Evolutionary conservation across 1,284 basidiomycete species (phyloP).

Genomic region (Tilletia indica): DNA sequence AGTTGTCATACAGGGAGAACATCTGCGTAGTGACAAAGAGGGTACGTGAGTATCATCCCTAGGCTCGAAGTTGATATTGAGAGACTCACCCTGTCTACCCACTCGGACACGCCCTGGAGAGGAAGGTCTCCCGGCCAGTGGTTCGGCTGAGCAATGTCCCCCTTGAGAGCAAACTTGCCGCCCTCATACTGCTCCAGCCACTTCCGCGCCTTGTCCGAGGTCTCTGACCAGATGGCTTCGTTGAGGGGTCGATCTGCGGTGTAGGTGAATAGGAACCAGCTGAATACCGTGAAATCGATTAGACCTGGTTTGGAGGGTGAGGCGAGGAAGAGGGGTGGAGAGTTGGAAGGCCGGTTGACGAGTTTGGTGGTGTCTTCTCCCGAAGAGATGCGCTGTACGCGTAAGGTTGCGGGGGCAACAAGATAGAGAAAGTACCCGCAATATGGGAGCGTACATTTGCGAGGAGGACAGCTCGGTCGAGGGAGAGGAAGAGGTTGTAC

Average conservation of each 20-base stretch:
- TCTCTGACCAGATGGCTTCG: constrained; percentile 7
- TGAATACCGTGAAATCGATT: constrained; percentile 11
- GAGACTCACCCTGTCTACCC: constrained; percentile 6
- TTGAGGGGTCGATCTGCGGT: background rate
- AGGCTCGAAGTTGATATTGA: background rate
- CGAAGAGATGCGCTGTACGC: background rate
- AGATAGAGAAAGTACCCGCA: background rate
- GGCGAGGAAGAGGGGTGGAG: background rate
- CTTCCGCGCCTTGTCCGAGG: background rate
- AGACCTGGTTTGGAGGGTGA: constrained; percentile 4
- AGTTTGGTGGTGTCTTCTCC: background rate
- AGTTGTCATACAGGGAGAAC: constrained; percentile 12
- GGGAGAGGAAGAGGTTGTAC: background rate
- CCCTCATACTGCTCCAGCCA: constrained; percentile 1
- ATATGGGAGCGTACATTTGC: background rate
- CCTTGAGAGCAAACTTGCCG: background rate
- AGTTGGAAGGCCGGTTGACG: background rate
- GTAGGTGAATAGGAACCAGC: constrained; percentile 15
- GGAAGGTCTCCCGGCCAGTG: constrained; percentile 1
- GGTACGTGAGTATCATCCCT: background rate
- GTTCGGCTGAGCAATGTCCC: background rate
- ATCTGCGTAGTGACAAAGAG: background rate
- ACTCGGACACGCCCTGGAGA: background rate
- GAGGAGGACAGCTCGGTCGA: background rate
- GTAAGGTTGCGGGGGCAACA: background rate